Conservation (phyloP, 768 basidiomycete species). For the Porphyrellus cyaneotinctus region DNA sequence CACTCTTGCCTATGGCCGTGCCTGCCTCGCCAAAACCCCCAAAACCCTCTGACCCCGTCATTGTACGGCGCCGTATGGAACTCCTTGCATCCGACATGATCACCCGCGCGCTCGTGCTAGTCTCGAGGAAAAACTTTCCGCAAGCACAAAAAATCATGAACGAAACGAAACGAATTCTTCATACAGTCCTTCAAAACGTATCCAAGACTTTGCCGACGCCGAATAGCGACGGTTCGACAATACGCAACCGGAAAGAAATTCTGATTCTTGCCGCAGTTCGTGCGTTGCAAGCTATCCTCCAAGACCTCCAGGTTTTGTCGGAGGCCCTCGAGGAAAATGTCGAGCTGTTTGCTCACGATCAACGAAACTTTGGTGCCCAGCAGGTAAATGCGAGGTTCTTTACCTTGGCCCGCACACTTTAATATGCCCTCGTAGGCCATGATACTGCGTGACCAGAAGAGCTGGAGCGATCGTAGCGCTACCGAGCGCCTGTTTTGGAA, state of each 20-base stretch:
- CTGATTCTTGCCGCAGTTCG: constrained; percentile 69
- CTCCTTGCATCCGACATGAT: constrained; percentile 97
- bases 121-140: constrained; percentile 83
- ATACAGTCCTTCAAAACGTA: constrained; percentile 84
- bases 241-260: constrained; percentile 75
- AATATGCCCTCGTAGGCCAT: constrained; percentile 60
- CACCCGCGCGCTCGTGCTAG: constrained; percentile 87
- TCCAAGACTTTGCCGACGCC: constrained; percentile 67
- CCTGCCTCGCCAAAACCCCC: constrained; percentile 34
- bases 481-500: constrained; percentile 94
- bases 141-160: constrained; percentile 89
- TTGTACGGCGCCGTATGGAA: constrained; percentile 94
- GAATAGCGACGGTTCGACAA: constrained; percentile 40
- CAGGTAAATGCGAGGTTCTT: constrained; percentile 54
- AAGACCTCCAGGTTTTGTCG: constrained; percentile 80
- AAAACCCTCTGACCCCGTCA: constrained; percentile 72
- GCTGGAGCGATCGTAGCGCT: constrained; percentile 88
- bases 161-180: constrained; percentile 89
- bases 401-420: not conserved
- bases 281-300: constrained; percentile 78
- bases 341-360: constrained; percentile 88
- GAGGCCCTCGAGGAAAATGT: constrained; percentile 91
- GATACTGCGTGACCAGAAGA: constrained; percentile 93
- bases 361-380: constrained; percentile 94
- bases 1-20: constrained; percentile 60